These are phyloP conservation scores for Biscutella auriculata DNA, from an alignment of 441 rosid genomes.

Conservation along the genomic window DNA sequence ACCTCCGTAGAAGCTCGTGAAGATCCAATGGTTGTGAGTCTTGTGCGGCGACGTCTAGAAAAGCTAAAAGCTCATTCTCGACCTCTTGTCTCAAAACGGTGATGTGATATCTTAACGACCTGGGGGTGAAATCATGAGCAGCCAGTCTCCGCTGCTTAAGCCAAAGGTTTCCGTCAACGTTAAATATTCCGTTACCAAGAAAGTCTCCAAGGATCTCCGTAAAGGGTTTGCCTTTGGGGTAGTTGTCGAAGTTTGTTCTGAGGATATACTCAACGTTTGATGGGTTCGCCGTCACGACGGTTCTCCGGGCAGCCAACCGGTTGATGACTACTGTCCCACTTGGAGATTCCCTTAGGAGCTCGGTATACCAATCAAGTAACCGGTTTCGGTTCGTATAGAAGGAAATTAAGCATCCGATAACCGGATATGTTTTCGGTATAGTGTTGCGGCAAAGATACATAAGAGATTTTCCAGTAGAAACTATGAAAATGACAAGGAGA, in stretches of 20 bases:
- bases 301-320: slow-evolving; percentile 51
- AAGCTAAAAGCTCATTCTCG: slow-evolving; percentile 26
- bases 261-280: slow-evolving; percentile 52
- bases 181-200: slow-evolving; percentile 60
- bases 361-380: slow-evolving; percentile 73
- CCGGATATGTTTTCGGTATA: slow-evolving; percentile 44
- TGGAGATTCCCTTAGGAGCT: slow-evolving; percentile 39
- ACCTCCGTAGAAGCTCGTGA: slow-evolving; percentile 40
- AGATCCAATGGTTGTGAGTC: slow-evolving; percentile 25
- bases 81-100: slow-evolving; percentile 29
- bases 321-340: slow-evolving; percentile 45
- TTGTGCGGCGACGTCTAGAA: slow-evolving; percentile 21
- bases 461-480: slow-evolving; percentile 8
- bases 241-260: slow-evolving; percentile 49
- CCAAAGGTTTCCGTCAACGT: slow-evolving; percentile 53
- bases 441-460: slow-evolving; percentile 12
- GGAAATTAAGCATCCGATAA: slow-evolving; percentile 60
- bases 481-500: slow-evolving; percentile 12
- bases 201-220: slow-evolving; percentile 58
- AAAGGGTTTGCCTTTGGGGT: slow-evolving; percentile 56
- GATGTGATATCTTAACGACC: slow-evolving; percentile 28
- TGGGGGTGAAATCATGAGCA: slow-evolving; percentile 39
- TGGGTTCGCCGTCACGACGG: slow-evolving; percentile 48
- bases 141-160: slow-evolving; percentile 38
- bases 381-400: slow-evolving; percentile 57